phyloP scores from a whole-genome alignment of 1,284 basidiomycete species.

The Leccinum pachyderme region DNA sequence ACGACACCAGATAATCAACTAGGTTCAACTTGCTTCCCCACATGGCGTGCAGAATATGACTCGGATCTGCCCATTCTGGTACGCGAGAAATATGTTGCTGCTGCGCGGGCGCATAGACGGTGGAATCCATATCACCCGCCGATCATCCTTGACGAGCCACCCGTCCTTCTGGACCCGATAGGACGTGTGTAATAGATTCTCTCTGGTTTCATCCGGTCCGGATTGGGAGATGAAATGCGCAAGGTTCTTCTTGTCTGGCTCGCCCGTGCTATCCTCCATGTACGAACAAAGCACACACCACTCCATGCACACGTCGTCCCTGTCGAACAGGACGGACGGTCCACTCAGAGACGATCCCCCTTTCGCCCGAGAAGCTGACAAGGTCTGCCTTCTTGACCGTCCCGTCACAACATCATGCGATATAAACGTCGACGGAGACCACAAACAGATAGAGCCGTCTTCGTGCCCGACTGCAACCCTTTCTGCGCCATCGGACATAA shows the following conservation, averaged over 20 bases:
- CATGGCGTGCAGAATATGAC: background rate
- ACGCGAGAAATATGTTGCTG: conserved; percentile 13
- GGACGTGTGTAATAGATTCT: conserved; percentile 7
- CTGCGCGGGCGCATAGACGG: conserved; percentile 6
- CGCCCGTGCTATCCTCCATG: background rate
- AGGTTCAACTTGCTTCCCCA: too few species aligned
- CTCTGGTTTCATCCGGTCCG: conserved; percentile 12
- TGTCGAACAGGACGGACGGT: background rate
- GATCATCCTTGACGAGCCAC: conserved; percentile 20
- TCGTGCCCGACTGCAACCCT: conserved; percentile 17
- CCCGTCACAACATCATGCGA: conserved; percentile 8
- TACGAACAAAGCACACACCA: conserved; percentile 2
- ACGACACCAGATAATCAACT: too few species aligned
- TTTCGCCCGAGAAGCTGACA: conserved; percentile 16
- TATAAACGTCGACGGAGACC: conserved; percentile 17
- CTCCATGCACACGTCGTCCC: background rate
- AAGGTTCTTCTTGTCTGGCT: background rate
- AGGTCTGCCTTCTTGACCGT: conserved; percentile 3
- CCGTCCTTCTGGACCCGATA: conserved; percentile 24
- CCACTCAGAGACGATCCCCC: conserved; percentile 14
- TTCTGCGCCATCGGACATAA: background rate
- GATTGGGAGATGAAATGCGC: conserved; percentile 10
- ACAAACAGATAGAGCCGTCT: conserved; percentile 19
- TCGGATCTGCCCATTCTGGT: conserved; percentile 3
- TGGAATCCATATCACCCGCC: conserved; percentile 19